These are phyloP conservation scores for Cantharellus anzutake DNA, from an alignment of 768 basidiomycete species.

Conservation along the genomic window DNA sequence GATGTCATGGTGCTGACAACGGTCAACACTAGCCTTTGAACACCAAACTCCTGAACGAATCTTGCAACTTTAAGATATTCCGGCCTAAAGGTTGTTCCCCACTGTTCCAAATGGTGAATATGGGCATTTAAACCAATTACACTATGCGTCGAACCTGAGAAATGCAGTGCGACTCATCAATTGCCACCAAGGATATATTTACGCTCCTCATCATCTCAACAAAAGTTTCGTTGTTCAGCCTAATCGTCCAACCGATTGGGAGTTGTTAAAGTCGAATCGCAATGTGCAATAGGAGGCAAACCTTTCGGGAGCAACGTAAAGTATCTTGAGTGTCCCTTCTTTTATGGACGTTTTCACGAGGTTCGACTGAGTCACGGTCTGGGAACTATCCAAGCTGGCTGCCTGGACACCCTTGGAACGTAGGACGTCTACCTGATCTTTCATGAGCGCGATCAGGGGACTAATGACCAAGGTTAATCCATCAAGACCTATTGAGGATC, in stretches of 20 bases:
- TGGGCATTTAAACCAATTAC: background rate
- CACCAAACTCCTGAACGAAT: slow-evolving; percentile 27
- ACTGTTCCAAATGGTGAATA: background rate
- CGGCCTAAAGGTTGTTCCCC: slow-evolving; percentile 3
- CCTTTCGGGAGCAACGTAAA: slow-evolving; percentile 31
- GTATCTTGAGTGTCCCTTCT: slow-evolving; percentile 24
- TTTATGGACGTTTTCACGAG: slow-evolving; percentile 22
- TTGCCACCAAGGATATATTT: slow-evolving; percentile 27
- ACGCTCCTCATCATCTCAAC: slow-evolving; percentile 25
- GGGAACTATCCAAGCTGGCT: slow-evolving; percentile 23
- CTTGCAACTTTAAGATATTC: slow-evolving; percentile 23
- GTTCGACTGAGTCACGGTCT: slow-evolving; percentile 15
- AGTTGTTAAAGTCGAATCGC: background rate
- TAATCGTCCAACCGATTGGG: slow-evolving; percentile 4
- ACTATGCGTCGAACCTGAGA: slow-evolving; percentile 20
- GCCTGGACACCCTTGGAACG: slow-evolving; percentile 19
- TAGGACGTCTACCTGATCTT: slow-evolving; percentile 23
- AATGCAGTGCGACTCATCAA: slow-evolving; percentile 33
- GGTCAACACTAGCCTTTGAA: slow-evolving; percentile 16
- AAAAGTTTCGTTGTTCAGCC: slow-evolving; percentile 28
- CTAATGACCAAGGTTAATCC: slow-evolving; percentile 22
- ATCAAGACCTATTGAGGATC: slow-evolving; percentile 9
- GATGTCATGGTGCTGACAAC: background rate
- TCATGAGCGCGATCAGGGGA: slow-evolving; percentile 16
- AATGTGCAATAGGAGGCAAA: slow-evolving; percentile 3